phyloP scores from a whole-genome alignment of 495 filamentous ascomycete genomes.

The Sabuloglossum arenarium region DNA sequence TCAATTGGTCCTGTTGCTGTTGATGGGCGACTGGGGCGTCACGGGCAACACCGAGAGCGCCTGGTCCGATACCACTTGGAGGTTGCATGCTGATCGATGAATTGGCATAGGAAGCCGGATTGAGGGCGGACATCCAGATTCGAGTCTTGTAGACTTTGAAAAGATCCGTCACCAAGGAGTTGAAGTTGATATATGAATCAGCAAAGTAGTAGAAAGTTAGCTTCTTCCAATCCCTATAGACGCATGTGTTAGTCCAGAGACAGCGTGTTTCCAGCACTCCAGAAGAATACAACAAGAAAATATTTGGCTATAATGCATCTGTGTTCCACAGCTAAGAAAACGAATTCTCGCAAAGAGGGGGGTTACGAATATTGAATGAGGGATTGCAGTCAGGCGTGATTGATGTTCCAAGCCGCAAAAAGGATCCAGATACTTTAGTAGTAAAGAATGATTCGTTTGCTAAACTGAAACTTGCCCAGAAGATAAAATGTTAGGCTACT shows the following conservation, averaged over 20 bases:
- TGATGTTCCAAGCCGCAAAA: not conserved
- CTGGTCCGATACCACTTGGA: slow-evolving; percentile 39
- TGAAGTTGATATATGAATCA: slow-evolving; percentile 97
- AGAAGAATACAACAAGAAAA: not conserved
- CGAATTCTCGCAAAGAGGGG: no score
- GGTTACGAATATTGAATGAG: not conserved
- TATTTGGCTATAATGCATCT: not conserved
- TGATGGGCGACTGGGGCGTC: not conserved
- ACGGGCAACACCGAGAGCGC: slow-evolving; percentile 24
- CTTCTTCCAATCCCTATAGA: slow-evolving; percentile 86
- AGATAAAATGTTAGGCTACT: slow-evolving; percentile 18
- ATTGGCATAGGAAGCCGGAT: slow-evolving; percentile 91
- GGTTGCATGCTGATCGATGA: slow-evolving; percentile 48
- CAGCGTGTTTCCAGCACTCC: slow-evolving; percentile 4
- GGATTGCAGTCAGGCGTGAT: not conserved
- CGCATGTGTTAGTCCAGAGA: not conserved
- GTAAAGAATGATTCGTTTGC: slow-evolving; percentile 2
- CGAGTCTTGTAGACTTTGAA: slow-evolving; percentile 98
- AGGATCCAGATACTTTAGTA: not conserved
- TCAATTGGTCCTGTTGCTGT: not conserved
- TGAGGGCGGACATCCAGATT: slow-evolving; percentile 99
- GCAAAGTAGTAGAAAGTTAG: slow-evolving; percentile 98
- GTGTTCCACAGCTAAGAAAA: no score
- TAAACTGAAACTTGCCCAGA: not conserved
- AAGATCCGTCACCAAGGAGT: slow-evolving; percentile 84